Evolutionary conservation across 805 yeast species (phyloP).

Genomic region (Candida broadrunensis): DNA sequence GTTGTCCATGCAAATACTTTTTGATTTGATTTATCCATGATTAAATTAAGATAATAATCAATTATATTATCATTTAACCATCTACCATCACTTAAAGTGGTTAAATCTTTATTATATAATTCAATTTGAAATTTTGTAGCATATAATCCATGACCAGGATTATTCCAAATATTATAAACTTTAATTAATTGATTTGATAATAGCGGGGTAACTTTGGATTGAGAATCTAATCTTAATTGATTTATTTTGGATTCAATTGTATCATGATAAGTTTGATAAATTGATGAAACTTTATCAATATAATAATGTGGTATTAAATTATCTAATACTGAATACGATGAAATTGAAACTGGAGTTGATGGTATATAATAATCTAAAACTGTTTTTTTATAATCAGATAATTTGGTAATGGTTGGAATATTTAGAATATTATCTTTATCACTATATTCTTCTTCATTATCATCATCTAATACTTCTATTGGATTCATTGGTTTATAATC

Average conservation of each 20-base stretch:
- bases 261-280: conserved; percentile 7
- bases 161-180: conserved; percentile 11
- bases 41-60: conserved; percentile 68
- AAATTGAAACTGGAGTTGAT: conserved; percentile 5
- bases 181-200: conserved; percentile 6
- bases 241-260: conserved; percentile 10
- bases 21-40: conserved; percentile 38
- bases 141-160: conserved; percentile 5
- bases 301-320: conserved; percentile 9
- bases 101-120: conserved; percentile 61
- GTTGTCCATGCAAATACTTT: conserved; percentile 75
- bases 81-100: conserved; percentile 61
- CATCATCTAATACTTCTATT: not conserved
- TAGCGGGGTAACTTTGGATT: conserved; percentile 10
- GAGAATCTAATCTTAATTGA: conserved; percentile 10
- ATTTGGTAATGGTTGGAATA: not conserved
- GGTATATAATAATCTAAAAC: conserved; percentile 4
- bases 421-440: not conserved
- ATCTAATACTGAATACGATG: conserved; percentile 7
- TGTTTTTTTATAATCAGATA: not conserved
- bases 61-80: conserved; percentile 94
- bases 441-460: not conserved
- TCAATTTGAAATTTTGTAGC: conserved; percentile 43
- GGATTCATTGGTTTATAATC: not conserved
- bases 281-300: conserved; percentile 8